Evolutionary conservation across 352 stramenopile genomes (phyloP).

Genomic region (Phytophthora agathidicida): DNA sequence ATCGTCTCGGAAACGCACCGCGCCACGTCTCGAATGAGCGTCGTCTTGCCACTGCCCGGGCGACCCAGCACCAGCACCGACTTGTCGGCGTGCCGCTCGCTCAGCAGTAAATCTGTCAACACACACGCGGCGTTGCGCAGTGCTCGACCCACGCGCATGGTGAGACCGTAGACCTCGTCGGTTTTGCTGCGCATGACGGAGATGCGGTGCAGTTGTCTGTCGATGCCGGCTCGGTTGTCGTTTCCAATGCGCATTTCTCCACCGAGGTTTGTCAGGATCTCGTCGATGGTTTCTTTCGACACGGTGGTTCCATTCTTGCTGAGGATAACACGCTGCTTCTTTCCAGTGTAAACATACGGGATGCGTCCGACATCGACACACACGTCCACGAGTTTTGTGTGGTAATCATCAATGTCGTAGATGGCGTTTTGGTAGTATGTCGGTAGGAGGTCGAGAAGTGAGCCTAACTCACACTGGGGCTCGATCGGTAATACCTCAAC

Average conservation of each 20-base stretch:
- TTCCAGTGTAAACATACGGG: conserved; percentile 39
- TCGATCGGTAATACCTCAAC: too few relatives aligned
- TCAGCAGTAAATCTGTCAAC: conserved; percentile 72
- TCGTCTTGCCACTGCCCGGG: conserved; percentile 84
- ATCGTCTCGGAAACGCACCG: conserved; percentile 58
- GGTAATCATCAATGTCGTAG: conserved; percentile 21
- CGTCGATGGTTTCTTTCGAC: conserved; percentile 51
- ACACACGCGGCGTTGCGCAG: conserved; percentile 65
- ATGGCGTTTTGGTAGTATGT: conserved; percentile 29
- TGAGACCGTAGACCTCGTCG: conserved; percentile 66
- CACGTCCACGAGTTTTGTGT: conserved; percentile 40
- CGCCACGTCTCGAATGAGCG: conserved; percentile 82
- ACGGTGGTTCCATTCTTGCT: conserved; percentile 35
- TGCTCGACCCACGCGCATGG: conserved; percentile 75
- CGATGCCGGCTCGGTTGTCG: conserved; percentile 82
- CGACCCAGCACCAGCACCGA: conserved; percentile 72
- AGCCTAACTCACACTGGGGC: conserved; percentile 43
- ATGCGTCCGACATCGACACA: conserved; percentile 43
- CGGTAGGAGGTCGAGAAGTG: conserved; percentile 42
- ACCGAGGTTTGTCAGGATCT: conserved; percentile 50
- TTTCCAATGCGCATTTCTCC: conserved; percentile 56
- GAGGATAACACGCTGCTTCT: conserved; percentile 31
- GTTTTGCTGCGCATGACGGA: conserved; percentile 71
- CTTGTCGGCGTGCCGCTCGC: conserved; percentile 42
- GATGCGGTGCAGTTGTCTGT: conserved; percentile 81